These are phyloP conservation scores for Flaveria brownii DNA, from an alignment of 129 eudicot species.

Conservation along the genomic window DNA sequence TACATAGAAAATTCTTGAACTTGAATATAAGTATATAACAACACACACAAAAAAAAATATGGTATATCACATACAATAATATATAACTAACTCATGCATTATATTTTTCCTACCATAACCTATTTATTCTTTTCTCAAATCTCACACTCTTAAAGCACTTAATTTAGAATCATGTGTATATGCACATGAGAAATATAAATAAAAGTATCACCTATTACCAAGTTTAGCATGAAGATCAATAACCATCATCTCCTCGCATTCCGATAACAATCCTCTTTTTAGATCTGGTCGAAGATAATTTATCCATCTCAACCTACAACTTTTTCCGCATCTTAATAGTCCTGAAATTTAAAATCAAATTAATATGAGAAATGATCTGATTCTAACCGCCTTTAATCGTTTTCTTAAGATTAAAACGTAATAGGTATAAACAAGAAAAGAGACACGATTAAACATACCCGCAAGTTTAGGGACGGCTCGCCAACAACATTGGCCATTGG, in stretches of 20 bases:
- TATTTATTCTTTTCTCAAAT: neutral
- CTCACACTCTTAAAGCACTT: neutral
- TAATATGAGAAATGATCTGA: neutral
- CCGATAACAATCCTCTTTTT: slow-evolving; percentile 72
- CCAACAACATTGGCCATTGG: slow-evolving; percentile 89
- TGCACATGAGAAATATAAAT: slow-evolving; percentile 24
- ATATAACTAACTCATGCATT: neutral
- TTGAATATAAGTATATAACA: too few relatives aligned
- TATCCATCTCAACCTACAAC: slow-evolving; percentile 88
- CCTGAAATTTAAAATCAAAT: slow-evolving; percentile 49
- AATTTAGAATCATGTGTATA: slow-evolving; percentile 25
- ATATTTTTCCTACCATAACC: too few relatives aligned
- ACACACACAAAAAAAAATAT: too few relatives aligned
- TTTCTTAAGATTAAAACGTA: too few relatives aligned
- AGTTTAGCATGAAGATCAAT: slow-evolving; percentile 84
- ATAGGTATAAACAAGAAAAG: slow-evolving; percentile 1
- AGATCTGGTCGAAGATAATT: slow-evolving; percentile 35
- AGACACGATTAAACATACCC: slow-evolving; percentile 34
- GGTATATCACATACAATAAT: too few relatives aligned
- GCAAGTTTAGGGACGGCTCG: slow-evolving; percentile 84
- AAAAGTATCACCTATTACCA: slow-evolving; percentile 62
- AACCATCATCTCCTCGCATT: slow-evolving; percentile 68
- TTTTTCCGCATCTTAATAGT: slow-evolving; percentile 77
- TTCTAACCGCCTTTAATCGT: too few relatives aligned
- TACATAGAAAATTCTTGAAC: too few relatives aligned